Percentiles rank a stretch among this genome's conserved stretches.
These are phyloP conservation scores for Heliocybe sulcata DNA, from an alignment of 1,284 basidiomycete genomes.

Conservation along the genomic window DNA sequence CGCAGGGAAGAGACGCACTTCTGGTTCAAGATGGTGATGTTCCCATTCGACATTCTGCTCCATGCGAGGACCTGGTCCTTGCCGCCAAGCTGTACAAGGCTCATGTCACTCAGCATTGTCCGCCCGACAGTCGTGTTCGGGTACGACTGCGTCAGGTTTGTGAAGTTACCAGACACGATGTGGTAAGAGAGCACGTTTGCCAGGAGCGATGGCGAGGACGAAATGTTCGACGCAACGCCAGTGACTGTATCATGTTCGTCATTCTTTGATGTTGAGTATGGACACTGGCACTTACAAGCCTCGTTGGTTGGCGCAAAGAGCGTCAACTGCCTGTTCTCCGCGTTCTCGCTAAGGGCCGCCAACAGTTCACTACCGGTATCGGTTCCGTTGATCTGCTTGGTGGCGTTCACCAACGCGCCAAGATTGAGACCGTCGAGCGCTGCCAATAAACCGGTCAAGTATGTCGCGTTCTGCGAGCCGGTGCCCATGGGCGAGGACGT, in stretches of 20 bases:
- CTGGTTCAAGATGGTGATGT: constrained; percentile 48
- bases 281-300: constrained; percentile 28
- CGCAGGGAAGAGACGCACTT: constrained; percentile 25
- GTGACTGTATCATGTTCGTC: constrained; percentile 19
- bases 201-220: constrained; percentile 28
- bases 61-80: constrained; percentile 59
- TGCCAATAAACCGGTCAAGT: constrained; percentile 24
- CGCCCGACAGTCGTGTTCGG: constrained; percentile 58
- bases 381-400: constrained; percentile 32
- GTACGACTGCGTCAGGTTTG: constrained; percentile 28
- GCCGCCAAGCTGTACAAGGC: constrained; percentile 42
- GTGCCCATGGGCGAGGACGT: neutral
- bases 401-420: constrained; percentile 28
- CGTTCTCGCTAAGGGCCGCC: constrained; percentile 19
- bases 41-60: constrained; percentile 36
- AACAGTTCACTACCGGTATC: constrained; percentile 36
- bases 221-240: constrained; percentile 25
- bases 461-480: constrained; percentile 19
- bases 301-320: constrained; percentile 43
- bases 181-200: constrained; percentile 55
- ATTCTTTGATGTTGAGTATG: neutral
- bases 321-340: constrained; percentile 25
- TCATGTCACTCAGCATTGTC: constrained; percentile 46
- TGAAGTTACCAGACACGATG: constrained; percentile 47
- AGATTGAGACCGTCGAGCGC: constrained; percentile 27